phyloP scores from a whole-genome alignment of 2,329 filamentous ascomycete species.

The Fusarium hainanense region DNA sequence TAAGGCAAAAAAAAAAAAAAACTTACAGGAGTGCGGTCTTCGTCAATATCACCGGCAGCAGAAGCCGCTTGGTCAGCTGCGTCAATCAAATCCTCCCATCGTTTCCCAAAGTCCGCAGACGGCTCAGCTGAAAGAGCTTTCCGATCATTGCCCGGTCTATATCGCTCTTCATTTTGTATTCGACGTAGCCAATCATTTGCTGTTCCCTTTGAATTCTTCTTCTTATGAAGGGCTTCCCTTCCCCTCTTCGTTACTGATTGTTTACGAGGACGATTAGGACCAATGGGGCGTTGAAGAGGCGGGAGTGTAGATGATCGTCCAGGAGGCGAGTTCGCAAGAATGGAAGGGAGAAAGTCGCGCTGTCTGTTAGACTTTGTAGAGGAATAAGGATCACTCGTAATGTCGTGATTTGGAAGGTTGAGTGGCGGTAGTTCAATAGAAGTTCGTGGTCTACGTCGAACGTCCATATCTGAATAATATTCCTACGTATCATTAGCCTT shows the following conservation, averaged over 20 bases:
- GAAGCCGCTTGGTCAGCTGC: conserved; percentile 80
- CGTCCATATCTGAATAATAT: conserved; percentile 77
- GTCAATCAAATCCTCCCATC: conserved; percentile 97
- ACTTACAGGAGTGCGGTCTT: conserved; percentile 85
- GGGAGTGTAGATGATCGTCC: conserved; percentile 89
- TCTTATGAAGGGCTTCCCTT: conserved; percentile 81
- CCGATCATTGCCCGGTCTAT: conserved; percentile 75
- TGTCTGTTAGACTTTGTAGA: conserved; percentile 69
- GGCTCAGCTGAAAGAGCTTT: conserved; percentile 92
- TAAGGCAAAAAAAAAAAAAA: not conserved
- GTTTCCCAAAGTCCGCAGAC: conserved; percentile 81
- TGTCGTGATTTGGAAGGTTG: conserved; percentile 65
- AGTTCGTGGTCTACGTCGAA: conserved; percentile 70
- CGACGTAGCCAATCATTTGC: conserved; percentile 74
- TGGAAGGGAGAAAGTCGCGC: conserved; percentile 83
- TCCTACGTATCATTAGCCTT: conserved; percentile 57
- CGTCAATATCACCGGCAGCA: conserved; percentile 89
- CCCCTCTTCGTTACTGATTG: conserved; percentile 86
- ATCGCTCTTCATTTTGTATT: conserved; percentile 70
- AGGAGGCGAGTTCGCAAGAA: conserved; percentile 82
- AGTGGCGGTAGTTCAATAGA: conserved; percentile 80
- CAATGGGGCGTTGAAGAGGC: conserved; percentile 79
- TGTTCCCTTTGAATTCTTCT: conserved; percentile 76
- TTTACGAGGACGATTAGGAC: conserved; percentile 80
- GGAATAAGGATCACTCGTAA: conserved; percentile 80